These are phyloP conservation scores for Geum urbanum DNA, from an alignment of 306 rosid species.

Conservation along the genomic window DNA sequence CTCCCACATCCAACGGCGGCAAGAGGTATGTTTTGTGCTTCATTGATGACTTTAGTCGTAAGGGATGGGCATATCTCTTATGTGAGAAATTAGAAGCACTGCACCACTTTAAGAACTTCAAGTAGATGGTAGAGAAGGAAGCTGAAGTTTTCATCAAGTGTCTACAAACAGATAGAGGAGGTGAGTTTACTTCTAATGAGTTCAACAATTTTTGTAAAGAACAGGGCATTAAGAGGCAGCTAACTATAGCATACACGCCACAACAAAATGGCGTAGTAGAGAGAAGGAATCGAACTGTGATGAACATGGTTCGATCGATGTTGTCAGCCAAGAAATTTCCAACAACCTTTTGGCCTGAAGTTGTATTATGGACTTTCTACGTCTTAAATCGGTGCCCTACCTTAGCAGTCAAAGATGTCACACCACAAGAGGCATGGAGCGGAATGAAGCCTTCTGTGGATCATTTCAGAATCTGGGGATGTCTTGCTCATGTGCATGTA, in stretches of 20 bases:
- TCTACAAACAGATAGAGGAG: too few species aligned
- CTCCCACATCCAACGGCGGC: background rate
- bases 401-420: background rate
- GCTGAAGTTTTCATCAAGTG: background rate
- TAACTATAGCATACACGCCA: background rate
- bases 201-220: background rate
- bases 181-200: background rate
- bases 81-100: background rate
- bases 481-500: background rate
- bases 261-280: background rate
- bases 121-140: background rate
- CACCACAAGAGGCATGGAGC: background rate
- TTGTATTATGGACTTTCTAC: background rate
- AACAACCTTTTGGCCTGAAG: background rate
- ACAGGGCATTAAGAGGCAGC: background rate
- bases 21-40: background rate
- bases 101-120: background rate
- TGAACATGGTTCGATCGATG: background rate
- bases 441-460: background rate
- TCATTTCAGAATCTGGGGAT: background rate
- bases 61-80: background rate
- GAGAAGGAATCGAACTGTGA: background rate
- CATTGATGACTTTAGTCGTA: constrained; percentile 3
- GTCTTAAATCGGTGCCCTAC: background rate
- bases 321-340: background rate